A percentile compares a stretch with the other conserved stretches of the same genome.
These are phyloP conservation scores for Schoenoplectus triqueter DNA, from an alignment of 202 grass and related monocot genomes.

Conservation along the genomic window DNA sequence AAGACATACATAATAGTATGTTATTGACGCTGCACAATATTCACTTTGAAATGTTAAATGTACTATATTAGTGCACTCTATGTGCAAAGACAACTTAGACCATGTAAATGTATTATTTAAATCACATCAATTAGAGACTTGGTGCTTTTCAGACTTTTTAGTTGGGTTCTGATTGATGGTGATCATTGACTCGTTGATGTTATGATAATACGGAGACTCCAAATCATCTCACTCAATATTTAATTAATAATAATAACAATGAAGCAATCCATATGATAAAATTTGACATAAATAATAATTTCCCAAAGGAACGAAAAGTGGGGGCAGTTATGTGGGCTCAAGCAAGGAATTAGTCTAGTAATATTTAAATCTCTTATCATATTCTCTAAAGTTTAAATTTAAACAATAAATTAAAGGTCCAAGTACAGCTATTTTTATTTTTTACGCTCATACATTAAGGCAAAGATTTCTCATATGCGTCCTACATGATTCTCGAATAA, in stretches of 20 bases:
- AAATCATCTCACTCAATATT: slow-evolving; percentile 2
- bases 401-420: neutral
- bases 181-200: neutral
- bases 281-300: neutral
- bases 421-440: neutral
- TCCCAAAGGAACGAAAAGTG: slow-evolving; percentile 1
- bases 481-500: neutral
- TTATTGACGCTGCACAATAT: neutral
- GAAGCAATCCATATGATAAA: neutral
- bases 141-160: neutral
- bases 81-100: neutral
- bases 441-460: neutral
- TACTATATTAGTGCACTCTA: no score
- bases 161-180: slow-evolving; percentile 1
- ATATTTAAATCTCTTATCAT: slow-evolving; percentile 1
- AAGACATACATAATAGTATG: neutral
- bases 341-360: slow-evolving; percentile 36
- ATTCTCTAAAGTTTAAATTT: neutral
- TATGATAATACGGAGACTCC: neutral
- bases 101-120: neutral
- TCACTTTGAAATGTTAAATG: no score
- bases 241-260: neutral
- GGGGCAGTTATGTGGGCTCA: neutral
- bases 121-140: neutral
- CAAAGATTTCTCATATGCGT: neutral